A percentile compares a stretch with the other conserved stretches of the same genome.
Conservation (phyloP, 2,329 filamentous ascomycete species). For the Plectosphaerella sp. region DNA sequence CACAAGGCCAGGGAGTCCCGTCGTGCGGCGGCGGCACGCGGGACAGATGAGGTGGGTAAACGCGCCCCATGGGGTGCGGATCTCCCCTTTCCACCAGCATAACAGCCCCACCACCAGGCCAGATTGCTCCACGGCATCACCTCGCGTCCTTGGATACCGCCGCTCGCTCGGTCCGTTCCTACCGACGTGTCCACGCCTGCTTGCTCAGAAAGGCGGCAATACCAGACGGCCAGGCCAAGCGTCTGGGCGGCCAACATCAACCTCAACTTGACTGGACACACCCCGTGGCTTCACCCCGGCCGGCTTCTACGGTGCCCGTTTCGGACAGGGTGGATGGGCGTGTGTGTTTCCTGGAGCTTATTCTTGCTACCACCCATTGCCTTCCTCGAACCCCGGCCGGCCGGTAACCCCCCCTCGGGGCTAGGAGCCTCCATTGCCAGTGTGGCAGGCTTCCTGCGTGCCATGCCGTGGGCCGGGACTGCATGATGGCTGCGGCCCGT, state of each 20-base stretch:
- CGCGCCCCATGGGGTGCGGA: background rate
- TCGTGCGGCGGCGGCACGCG: too few relatives aligned
- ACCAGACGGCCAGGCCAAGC: slow-evolving; percentile 19
- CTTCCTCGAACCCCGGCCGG: too few relatives aligned
- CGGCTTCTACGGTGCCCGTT: background rate
- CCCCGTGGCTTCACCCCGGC: background rate
- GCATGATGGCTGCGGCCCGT: background rate
- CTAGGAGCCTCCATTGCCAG: too few relatives aligned
- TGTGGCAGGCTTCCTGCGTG: too few relatives aligned
- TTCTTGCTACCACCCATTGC: too few relatives aligned
- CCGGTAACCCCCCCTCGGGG: too few relatives aligned
- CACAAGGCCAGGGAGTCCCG: too few relatives aligned
- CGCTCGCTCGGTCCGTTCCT: slow-evolving; percentile 36
- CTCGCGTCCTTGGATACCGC: slow-evolving; percentile 14
- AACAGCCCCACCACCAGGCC: slow-evolving; percentile 12
- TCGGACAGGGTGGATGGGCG: background rate
- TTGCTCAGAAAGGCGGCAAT: slow-evolving; percentile 19
- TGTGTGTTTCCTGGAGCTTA: too few relatives aligned
- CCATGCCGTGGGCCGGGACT: too few relatives aligned
- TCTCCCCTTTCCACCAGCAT: slow-evolving; percentile 9
- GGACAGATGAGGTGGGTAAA: too few relatives aligned
- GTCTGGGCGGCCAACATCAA: slow-evolving; percentile 15
- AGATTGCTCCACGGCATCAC: slow-evolving; percentile 8
- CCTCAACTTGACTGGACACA: background rate
- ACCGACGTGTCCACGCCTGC: slow-evolving; percentile 31